Conservation (phyloP, 2,329 filamentous ascomycete species). For the Parascedosporium putredinis region DNA sequence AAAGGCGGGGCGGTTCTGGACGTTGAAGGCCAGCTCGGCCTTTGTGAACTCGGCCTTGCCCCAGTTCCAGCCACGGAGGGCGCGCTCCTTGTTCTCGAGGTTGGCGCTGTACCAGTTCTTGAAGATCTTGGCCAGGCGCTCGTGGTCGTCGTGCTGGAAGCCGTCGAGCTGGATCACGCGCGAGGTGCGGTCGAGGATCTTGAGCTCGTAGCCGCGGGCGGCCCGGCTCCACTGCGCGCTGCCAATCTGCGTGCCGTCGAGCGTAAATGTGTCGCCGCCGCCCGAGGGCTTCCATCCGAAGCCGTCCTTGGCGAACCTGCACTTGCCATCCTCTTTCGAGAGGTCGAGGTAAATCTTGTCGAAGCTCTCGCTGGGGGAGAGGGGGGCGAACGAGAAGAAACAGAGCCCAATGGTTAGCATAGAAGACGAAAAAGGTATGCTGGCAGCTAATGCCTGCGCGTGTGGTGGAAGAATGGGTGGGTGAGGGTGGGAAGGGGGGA, state of each 20-base stretch:
- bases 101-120: slow-evolving; percentile 97
- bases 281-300: slow-evolving; percentile 88
- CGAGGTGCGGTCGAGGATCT: slow-evolving; percentile 74
- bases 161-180: slow-evolving; percentile 90
- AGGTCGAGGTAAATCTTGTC: slow-evolving; percentile 95
- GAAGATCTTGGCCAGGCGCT: slow-evolving; percentile 84
- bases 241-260: slow-evolving; percentile 76
- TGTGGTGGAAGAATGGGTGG: not conserved
- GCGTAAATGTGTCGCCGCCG: slow-evolving; percentile 85
- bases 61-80: slow-evolving; percentile 97
- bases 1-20: slow-evolving; percentile 92
- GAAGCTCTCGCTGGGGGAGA: slow-evolving; percentile 64
- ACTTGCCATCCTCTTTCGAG: slow-evolving; percentile 84
- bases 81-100: slow-evolving; percentile 87
- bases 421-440: not conserved
- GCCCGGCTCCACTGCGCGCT: slow-evolving; percentile 92
- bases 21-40: slow-evolving; percentile 89
- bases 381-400: no score
- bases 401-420: not conserved
- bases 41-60: slow-evolving; percentile 96
- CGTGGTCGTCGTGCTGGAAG: slow-evolving; percentile 89
- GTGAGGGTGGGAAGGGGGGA: not conserved
- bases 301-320: slow-evolving; percentile 86
- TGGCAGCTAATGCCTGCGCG: no score
- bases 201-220: slow-evolving; percentile 84